Percentiles rank a stretch among this genome's conserved stretches.
Evolutionary conservation across 495 filamentous ascomycete species (phyloP).

Genomic region (Hypoxylon fragiforme): DNA sequence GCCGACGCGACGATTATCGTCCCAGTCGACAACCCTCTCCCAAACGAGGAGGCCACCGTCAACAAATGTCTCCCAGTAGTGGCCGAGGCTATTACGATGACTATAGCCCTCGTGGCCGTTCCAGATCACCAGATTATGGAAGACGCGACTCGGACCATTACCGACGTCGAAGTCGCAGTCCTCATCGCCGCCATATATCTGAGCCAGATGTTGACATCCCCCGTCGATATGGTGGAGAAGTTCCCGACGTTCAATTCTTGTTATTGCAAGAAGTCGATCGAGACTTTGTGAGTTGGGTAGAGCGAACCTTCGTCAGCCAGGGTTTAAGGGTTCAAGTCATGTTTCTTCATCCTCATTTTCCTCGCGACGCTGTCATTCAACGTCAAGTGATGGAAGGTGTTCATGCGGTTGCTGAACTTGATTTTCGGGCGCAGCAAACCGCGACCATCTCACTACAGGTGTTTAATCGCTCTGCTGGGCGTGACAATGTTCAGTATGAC

Average conservation of each 20-base stretch:
- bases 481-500: constrained; percentile 74
- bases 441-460: constrained; percentile 78
- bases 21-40: constrained; percentile 56
- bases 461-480: constrained; percentile 76
- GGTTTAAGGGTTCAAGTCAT: constrained; percentile 76
- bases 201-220: constrained; percentile 72
- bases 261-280: constrained; percentile 78
- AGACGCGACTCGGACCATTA: constrained; percentile 55
- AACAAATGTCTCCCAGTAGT: constrained; percentile 46
- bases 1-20: constrained; percentile 70
- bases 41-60: constrained; percentile 46
- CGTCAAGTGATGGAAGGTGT: constrained; percentile 90
- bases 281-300: constrained; percentile 80
- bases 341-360: constrained; percentile 74
- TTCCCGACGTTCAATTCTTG: constrained; percentile 90
- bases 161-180: constrained; percentile 65
- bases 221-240: constrained; percentile 69
- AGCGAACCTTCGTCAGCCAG: constrained; percentile 69
- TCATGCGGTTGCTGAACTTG: constrained; percentile 77
- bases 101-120: constrained; percentile 61
- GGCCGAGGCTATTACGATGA: constrained; percentile 44
- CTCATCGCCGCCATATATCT: constrained; percentile 52
- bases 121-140: constrained; percentile 63
- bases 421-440: constrained; percentile 63
- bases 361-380: constrained; percentile 74